Percentiles rank a stretch among this genome's conserved stretches.
phyloP scores from a whole-genome alignment of 345 rosid genomes.

The Gossypium thurberi region DNA sequence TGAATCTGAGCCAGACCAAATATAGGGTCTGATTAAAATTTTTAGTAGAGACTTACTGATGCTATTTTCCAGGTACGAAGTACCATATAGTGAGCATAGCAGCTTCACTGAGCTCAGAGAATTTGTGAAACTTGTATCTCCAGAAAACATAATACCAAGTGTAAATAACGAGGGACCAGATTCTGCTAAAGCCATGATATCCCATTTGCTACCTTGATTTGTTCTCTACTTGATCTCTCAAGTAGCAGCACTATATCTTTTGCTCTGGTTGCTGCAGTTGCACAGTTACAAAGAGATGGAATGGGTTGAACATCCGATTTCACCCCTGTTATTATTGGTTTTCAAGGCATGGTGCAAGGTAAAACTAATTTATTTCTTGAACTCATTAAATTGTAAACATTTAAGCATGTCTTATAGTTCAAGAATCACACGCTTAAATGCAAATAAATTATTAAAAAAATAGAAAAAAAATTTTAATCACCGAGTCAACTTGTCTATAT shows the following conservation, averaged over 20 bases:
- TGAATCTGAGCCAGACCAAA: background rate
- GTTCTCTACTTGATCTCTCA: background rate
- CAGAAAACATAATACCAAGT: slow-evolving; percentile 69
- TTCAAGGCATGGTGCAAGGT: background rate
- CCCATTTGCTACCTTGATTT: slow-evolving; percentile 43
- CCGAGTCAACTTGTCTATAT: too few relatives aligned
- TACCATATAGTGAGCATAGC: slow-evolving; percentile 91
- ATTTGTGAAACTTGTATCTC: slow-evolving; percentile 68
- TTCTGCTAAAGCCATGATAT: slow-evolving; percentile 67
- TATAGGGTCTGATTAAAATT: background rate
- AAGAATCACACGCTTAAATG: too few relatives aligned
- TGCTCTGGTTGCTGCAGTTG: background rate
- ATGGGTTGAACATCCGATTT: background rate
- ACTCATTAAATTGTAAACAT: background rate
- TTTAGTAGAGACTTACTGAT: background rate
- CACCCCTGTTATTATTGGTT: background rate
- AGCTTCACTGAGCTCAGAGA: slow-evolving; percentile 79
- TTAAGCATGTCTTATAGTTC: background rate
- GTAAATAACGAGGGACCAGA: slow-evolving; percentile 81
- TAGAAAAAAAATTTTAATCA: too few relatives aligned
- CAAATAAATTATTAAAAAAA: too few relatives aligned
- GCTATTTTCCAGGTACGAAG: slow-evolving; percentile 64
- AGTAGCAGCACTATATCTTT: background rate
- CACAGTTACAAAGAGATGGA: background rate
- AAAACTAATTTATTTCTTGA: background rate